Base-by-base conservation (phyloP, 257 asterid genomes). In the Nicotiana undulata region DNA sequence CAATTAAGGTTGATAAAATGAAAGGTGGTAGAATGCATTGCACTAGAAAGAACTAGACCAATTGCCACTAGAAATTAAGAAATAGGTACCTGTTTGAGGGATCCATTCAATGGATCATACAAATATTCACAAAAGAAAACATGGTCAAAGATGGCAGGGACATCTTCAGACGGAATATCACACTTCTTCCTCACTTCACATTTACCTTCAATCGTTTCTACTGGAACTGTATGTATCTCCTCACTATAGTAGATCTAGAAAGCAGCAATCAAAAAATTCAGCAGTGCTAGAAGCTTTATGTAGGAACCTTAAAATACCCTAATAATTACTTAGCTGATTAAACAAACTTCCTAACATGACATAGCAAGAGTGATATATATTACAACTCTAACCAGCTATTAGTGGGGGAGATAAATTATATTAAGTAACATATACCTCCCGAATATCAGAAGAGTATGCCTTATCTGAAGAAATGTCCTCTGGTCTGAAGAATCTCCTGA, bases 121-220 rank as follows among this genome's bases (percentile, higher is more conserved):
- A 89, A 77, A 85, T 87, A 81, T 85, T 95, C 98, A 72, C 98
- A 93, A 80, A 90, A 95, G 96, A 95, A 95, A 88, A 90, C 86
- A 83, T 95, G 96, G 82, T 95, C 95, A 82, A 79, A 87, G 68
- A 88, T 85, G 31, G 79, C 83, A 84, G 91, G 92, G 86, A 86
- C 92, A 67, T 92, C 97, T 79, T 82, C 93, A 79, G 89, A 85
- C 65, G 90, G 92, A 77, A 95, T 84, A 80, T 92, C 97, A 82
- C 86, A 90, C 92, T 87, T 92, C 88, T 82, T 93, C 82, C 97
- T 84, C 80, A 95, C 88, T 89, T 92, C 97, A 83, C 98, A 95
- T 86, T 88, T 92, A 40, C 99, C 97, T 82, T 92, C 91, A 81
- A 95, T 88, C 74, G 81, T 60, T 63, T 89, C 90, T 76, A 91